Percentiles rank a stretch among this genome's conserved stretches.
phyloP scores from a whole-genome alignment of 2,329 filamentous ascomycete genomes.

The Torrubiella hemipterigena region DNA sequence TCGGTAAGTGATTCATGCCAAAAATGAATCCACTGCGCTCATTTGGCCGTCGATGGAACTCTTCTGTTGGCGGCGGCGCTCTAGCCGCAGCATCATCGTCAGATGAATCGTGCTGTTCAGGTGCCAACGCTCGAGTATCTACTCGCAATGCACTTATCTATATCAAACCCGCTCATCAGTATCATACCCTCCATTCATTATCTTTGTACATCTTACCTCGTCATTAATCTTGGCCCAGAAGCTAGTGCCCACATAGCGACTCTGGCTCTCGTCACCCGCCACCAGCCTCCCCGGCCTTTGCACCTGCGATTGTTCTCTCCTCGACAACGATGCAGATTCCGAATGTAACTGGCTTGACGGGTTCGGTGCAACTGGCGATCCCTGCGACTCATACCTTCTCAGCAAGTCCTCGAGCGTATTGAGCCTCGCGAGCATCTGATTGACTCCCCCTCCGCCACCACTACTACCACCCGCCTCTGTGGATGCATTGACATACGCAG shows the following conservation, averaged over 20 bases:
- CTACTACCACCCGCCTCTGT: too few species aligned
- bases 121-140: conserved; percentile 20
- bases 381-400: too few species aligned
- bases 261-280: conserved; percentile 14
- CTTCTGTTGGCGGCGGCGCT: conserved; percentile 20
- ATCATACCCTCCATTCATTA: neutral
- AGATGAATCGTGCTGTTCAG: conserved; percentile 22
- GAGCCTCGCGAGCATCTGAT: too few species aligned
- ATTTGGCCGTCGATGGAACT: conserved; percentile 26
- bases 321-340: too few species aligned
- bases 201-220: conserved; percentile 26
- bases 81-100: conserved; percentile 21
- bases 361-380: too few species aligned
- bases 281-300: conserved; percentile 7
- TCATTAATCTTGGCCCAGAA: conserved; percentile 46
- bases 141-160: conserved; percentile 33
- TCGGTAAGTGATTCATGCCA: conserved; percentile 24
- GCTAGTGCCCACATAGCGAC: conserved; percentile 36
- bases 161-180: conserved; percentile 1
- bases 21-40: conserved; percentile 42
- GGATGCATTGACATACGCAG: too few species aligned
- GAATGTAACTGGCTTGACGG: conserved; percentile 15
- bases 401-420: conserved; percentile 41
- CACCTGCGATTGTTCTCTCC: too few species aligned
- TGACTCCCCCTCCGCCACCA: too few species aligned